Conservation (phyloP, 495 filamentous ascomycete species). For the Daldinia loculata region DNA sequence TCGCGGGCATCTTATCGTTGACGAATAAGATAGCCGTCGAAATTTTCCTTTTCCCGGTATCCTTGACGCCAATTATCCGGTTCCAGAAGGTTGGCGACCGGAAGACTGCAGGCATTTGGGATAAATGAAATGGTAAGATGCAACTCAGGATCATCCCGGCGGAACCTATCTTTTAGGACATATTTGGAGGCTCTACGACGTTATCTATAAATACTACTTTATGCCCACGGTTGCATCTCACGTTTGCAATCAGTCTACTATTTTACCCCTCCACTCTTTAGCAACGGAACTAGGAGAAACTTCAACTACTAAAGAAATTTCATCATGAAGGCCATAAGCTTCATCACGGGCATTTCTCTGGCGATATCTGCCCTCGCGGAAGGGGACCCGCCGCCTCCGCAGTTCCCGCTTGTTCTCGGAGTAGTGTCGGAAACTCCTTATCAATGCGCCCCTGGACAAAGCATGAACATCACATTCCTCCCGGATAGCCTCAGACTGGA, state of each 20-base stretch:
- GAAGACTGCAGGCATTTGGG: conserved; percentile 16
- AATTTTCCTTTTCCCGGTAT: conserved; percentile 15
- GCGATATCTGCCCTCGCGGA: conserved; percentile 7
- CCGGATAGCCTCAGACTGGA: conserved; percentile 27
- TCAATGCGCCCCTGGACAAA: conserved; percentile 33
- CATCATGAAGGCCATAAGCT: conserved; percentile 16
- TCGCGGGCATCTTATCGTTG: conserved; percentile 16
- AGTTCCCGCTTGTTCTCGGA: conserved; percentile 18
- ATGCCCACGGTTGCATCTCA: not conserved
- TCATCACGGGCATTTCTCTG: conserved; percentile 16
- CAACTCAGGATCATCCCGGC: conserved; percentile 4
- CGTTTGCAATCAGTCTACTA: not conserved
- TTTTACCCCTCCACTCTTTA: not conserved
- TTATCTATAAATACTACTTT: not conserved
- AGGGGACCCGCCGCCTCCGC: conserved; percentile 30
- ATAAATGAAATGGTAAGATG: conserved; percentile 23
- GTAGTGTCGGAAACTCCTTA: conserved; percentile 20
- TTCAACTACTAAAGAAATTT: not conserved
- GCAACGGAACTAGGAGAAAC: not conserved
- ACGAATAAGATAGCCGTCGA: conserved; percentile 15
- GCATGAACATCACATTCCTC: conserved; percentile 32
- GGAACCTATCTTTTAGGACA: conserved; percentile 9
- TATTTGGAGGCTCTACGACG: not conserved
- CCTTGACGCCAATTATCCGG: conserved; percentile 21
- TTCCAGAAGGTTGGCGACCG: conserved; percentile 9